Base-by-base conservation (phyloP, 768 basidiomycete genomes). In the Tylopilus plumbeoviolaceoides region DNA sequence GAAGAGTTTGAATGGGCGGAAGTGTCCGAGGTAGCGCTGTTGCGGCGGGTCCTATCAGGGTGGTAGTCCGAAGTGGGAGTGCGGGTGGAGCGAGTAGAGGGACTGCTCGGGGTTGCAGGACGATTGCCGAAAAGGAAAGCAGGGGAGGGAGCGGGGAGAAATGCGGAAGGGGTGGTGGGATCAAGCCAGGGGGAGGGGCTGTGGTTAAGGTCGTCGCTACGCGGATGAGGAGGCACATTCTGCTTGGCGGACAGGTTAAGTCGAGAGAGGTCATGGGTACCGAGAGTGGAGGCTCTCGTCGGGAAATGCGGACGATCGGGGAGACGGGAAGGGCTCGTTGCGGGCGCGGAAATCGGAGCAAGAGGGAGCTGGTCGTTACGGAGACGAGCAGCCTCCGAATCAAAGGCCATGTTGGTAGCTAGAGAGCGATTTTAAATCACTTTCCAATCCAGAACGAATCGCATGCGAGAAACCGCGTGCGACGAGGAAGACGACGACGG, bases 171-270 rank as follows among this genome's bases (percentile, higher is more conserved):
- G 10, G 41, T 33, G 42, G 17, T 47, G 30, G n/a, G 36, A 48
- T 64, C 62, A 44, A 52, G 44, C 46, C 60, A 59, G 44, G 41
- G 9, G 4, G 56, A 56, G 12, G 52, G 50, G 2, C 31, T 61
- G 66, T 89, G 87, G 68, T 81, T 85, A 47, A 88, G 73, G 72
- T 89, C 88, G 62, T 70, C 78, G 71, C 87, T 90, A 49, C 78
- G 83, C 53, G 85, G 73, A 64, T 85, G 81, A 53, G 79, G 63
- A 38, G 61, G 59, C 10, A 61, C 57, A 60, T 68, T 69, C 59
- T 67, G 63, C 57, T 63, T 70, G 21, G 59, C 45, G n/a, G 67
- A 54, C 64, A 76, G 72, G 58, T 49, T 72, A 62, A 73, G 75
- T 62, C 78, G 76, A 70, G 80, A 75, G 48, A 78, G 74, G 69